Percentiles rank a stretch among this genome's conserved stretches.
phyloP scores from a whole-genome alignment of 2,329 filamentous ascomycete genomes.

The Colletotrichum lupini region DNA sequence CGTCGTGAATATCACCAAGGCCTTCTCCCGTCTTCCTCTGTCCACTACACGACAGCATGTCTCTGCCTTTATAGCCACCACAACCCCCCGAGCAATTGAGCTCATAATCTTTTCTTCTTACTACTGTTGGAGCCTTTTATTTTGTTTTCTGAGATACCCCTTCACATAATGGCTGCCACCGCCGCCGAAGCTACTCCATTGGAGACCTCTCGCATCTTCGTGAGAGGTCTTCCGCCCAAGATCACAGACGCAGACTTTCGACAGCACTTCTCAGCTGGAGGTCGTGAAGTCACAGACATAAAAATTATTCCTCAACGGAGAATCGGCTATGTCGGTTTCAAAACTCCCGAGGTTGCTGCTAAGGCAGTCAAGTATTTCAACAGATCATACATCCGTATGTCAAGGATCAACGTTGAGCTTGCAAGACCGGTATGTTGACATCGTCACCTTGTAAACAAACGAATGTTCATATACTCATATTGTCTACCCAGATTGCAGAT shows the following conservation, averaged over 20 bases:
- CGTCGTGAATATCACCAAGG: conserved; percentile 17
- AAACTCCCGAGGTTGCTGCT: conserved; percentile 80
- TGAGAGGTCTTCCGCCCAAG: conserved; percentile 86
- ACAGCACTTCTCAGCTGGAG: conserved; percentile 84
- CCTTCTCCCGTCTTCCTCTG: conserved; percentile 35
- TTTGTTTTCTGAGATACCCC: conserved; percentile 35
- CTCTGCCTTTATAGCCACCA: conserved; percentile 24
- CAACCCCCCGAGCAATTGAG: conserved; percentile 16
- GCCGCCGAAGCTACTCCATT: conserved; percentile 45
- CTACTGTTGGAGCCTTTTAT: conserved; percentile 22
- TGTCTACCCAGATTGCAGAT: conserved; percentile 51
- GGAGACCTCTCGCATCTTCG: conserved; percentile 76
- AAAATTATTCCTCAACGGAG: conserved; percentile 90
- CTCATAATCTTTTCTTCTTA: conserved; percentile 20
- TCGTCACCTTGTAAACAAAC: not conserved
- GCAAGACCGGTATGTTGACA: conserved; percentile 69
- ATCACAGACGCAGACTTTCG: conserved; percentile 87
- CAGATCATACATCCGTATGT: conserved; percentile 94
- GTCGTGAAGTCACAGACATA: conserved; percentile 85
- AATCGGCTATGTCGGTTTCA: conserved; percentile 97
- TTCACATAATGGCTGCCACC: conserved; percentile 35
- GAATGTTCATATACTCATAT: conserved; percentile 16
- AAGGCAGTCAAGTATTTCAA: conserved; percentile 96
- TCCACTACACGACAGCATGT: conserved; percentile 20
- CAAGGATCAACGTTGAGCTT: conserved; percentile 89